phyloP scores from a whole-genome alignment of 2,329 filamentous ascomycete species.

The Alternaria ventricosa region DNA sequence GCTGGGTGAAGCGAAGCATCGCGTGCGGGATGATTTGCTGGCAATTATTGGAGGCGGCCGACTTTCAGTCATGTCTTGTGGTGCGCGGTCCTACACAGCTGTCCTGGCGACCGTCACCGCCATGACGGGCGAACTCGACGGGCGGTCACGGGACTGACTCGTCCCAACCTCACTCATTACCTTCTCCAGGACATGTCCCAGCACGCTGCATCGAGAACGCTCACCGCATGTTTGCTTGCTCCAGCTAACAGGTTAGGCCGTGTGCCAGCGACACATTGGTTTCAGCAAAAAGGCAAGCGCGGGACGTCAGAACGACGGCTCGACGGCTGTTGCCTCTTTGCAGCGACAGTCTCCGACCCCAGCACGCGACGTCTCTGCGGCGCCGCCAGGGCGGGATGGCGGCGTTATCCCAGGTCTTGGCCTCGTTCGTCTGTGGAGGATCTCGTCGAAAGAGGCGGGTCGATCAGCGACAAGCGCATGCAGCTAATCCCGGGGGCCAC shows the following conservation, averaged over 20 bases:
- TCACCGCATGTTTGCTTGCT: conserved; percentile 34
- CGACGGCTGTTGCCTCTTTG: conserved; percentile 36
- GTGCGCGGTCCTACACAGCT: conserved; percentile 2
- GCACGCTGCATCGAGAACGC: conserved; percentile 4
- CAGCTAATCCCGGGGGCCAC: conserved; percentile 49
- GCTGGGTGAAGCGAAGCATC: conserved; percentile 25
- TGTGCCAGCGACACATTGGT: conserved; percentile 30
- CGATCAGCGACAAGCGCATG: conserved; percentile 50
- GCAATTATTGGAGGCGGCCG: conserved; percentile 21
- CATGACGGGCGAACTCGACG: background rate
- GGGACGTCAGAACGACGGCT: conserved; percentile 34
- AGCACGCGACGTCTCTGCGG: conserved; percentile 37
- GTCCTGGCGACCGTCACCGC: conserved; percentile 3
- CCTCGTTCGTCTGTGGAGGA: conserved; percentile 46
- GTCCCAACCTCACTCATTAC: conserved; percentile 5
- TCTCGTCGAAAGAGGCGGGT: conserved; percentile 46
- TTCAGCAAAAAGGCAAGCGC: conserved; percentile 46
- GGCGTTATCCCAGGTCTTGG: conserved; percentile 45
- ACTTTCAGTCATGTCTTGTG: conserved; percentile 11
- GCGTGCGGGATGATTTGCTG: conserved; percentile 24
- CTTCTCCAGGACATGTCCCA: conserved; percentile 3
- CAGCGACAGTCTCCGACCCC: conserved; percentile 40
- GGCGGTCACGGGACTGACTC: conserved; percentile 21
- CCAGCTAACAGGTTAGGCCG: conserved; percentile 28
- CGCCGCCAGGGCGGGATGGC: conserved; percentile 44